Evolutionary conservation across 345 rosid genomes (phyloP), one percentile per base, ranked within the genome.

Genomic region (Iberis pinnata): DNA sequence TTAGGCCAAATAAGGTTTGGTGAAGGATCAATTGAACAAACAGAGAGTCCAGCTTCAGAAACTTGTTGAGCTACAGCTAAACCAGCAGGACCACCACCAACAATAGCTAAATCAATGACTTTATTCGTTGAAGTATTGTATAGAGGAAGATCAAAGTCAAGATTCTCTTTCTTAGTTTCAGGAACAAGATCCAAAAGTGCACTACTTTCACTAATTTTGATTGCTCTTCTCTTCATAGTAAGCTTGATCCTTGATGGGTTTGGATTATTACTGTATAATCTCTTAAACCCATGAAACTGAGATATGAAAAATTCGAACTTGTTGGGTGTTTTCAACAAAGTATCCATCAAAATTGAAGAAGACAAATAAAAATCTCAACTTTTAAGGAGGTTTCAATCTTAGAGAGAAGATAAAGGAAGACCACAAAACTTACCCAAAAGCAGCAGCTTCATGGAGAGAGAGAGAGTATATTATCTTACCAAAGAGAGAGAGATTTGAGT

Each of bases 21-120:
- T 27, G 73, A 87, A 0, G 98, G 98, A 40, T 90, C 96, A n/a
- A 90, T 84, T 2, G 78, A 75, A 67, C 93, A 83, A 16, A 92
- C 98, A 0, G 88, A 80, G 46, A 88, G 95, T 24, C 98, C 98
- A 0, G 95, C 95, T 67, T 81, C 84, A 0, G 98, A 84, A 22
- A 92, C 98, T 52, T 76, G 93, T 67, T 87, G 95, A 7, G 98
- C 96, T 51, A 90, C 98, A 3, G 98, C 98, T 12, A 90, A 82
- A 59, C 98, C 98, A 0, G 98, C 96, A 8, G 98, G 96, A 5
- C 98, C 98, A 0, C 98, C 98, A 13, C 98, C 98, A 2, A 92
- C 98, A 17, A 92, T 88, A 1, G 96, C 98, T 31, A 92, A 74
- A 63, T 92, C 98, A 45, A 84, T 85, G 12, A 71, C 73, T 40